Percentiles rank a stretch among this genome's conserved stretches.
These are phyloP conservation scores for Penicillium brevicompactum DNA, from an alignment of 2,329 filamentous ascomycete species.

Conservation along the genomic window DNA sequence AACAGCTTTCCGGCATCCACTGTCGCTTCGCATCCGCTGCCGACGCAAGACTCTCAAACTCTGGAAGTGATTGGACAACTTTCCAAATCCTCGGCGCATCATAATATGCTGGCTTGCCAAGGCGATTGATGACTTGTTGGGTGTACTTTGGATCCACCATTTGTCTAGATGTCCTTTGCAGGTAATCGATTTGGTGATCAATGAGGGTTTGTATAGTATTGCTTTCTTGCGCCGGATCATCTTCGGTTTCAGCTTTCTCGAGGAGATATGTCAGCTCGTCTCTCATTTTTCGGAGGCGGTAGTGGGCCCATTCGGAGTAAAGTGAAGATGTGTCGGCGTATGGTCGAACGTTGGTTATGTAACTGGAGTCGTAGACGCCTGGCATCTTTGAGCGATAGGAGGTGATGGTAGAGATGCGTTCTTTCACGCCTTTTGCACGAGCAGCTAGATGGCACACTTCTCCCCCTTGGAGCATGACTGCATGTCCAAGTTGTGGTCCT, in stretches of 20 bases:
- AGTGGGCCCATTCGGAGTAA: slow-evolving; percentile 25
- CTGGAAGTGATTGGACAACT: slow-evolving; percentile 6
- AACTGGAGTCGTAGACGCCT: slow-evolving; percentile 23
- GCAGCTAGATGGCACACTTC: slow-evolving; percentile 29
- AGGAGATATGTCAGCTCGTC: slow-evolving; percentile 14
- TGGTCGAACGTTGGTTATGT: slow-evolving; percentile 24
- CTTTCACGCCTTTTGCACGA: slow-evolving; percentile 23
- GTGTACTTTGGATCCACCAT: slow-evolving; percentile 13
- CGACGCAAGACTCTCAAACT: slow-evolving; percentile 10
- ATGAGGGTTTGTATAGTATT: slow-evolving; percentile 5
- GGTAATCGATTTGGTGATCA: slow-evolving; percentile 12
- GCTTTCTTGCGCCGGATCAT: background rate
- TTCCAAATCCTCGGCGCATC: slow-evolving; percentile 14
- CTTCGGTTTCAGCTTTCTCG: background rate
- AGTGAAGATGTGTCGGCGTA: slow-evolving; percentile 19
- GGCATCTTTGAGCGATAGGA: slow-evolving; percentile 25
- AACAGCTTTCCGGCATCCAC: slow-evolving; percentile 12
- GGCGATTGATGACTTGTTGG: slow-evolving; percentile 5
- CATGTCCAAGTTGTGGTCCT: slow-evolving; percentile 22
- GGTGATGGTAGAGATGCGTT: slow-evolving; percentile 31
- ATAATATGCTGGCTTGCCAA: slow-evolving; percentile 14
- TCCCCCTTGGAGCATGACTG: slow-evolving; percentile 32
- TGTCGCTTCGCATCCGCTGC: slow-evolving; percentile 4
- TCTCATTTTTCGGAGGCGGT: slow-evolving; percentile 22
- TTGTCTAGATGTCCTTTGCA: slow-evolving; percentile 16